Evolutionary conservation across 2,329 filamentous ascomycete genomes (phyloP), one percentile per base, ranked within the genome.

Genomic region (Fusarium newnesense): DNA sequence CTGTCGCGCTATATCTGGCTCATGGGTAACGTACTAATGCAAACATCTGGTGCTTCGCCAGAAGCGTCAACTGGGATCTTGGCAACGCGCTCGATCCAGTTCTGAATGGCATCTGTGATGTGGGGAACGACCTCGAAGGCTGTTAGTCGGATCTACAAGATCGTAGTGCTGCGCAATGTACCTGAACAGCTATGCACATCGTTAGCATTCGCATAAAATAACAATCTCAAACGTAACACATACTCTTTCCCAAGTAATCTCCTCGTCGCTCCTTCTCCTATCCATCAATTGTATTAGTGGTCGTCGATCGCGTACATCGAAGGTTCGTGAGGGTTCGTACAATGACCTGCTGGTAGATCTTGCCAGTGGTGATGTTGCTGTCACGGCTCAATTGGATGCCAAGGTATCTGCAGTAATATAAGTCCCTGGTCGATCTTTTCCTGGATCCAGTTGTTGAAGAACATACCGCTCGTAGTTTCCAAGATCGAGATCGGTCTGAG

Each of bases 311-410:
- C 16, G 6, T 37, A 18, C 43, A 44, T 32, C 9, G 26, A 6
- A 13, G 13, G 9, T 37, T 65, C 28, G 37, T 8, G 40, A 18
- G n/a, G 50, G 26, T 43, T 61, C 88, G 87, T 79, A 92, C 88
- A 77, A 97, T 95, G 60, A 98, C 95, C 78, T 93, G 90, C 79
- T 94, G 88, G 84, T 98, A 98, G 76, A 98, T 94, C 86, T 98
- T 98, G 80, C 96, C 96, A 10, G 96, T 97, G 7, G 96, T 99
- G 83, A 99, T 97, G 83, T 98, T 98, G 86, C 96, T 94, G 77
- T 97, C 95, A 70, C 92, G 88, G 13, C 91, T 94, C 69, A 98
- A 87, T 62, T 92, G 93, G 74, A 96, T 92, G 79, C 92, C 92
- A 61, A 97, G 91, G 80, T 97, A 97, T 58, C 58, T 70, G 21